Evolutionary conservation across 768 basidiomycete genomes (phyloP).

Genomic region (Boletus vinaceobasis): DNA sequence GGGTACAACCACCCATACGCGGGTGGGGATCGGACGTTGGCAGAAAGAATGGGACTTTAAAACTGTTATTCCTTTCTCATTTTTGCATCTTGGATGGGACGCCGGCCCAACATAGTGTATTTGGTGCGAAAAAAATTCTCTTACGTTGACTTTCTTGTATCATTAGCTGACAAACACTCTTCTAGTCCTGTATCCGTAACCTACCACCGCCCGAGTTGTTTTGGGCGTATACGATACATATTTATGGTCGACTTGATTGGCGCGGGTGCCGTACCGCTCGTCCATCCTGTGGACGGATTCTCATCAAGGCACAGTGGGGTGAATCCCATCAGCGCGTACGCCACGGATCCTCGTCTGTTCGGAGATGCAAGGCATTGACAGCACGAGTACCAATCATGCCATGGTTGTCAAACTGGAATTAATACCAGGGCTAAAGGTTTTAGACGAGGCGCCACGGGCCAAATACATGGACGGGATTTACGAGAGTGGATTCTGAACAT

Average conservation of each 20-base stretch:
- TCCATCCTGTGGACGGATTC: not conserved
- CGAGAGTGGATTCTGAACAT: not conserved
- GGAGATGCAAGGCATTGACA: not conserved
- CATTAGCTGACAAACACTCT: constrained; percentile 27
- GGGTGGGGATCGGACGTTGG: constrained; percentile 72
- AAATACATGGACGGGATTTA: not conserved
- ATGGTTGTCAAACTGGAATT: not conserved
- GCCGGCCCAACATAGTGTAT: constrained; percentile 33
- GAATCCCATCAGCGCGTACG: not conserved
- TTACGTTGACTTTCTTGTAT: constrained; percentile 19
- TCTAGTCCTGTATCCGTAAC: constrained; percentile 36
- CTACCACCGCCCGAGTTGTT: constrained; percentile 18
- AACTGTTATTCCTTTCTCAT: constrained; percentile 13
- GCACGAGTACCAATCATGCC: not conserved
- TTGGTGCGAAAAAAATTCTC: constrained; percentile 30
- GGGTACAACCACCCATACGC: constrained; percentile 35
- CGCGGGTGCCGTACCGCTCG: not conserved
- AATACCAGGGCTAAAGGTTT: not conserved
- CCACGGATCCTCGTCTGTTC: constrained; percentile 6
- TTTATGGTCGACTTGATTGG: constrained; percentile 21
- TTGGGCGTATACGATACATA: constrained; percentile 23
- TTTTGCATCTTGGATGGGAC: constrained; percentile 23
- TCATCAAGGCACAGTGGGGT: not conserved
- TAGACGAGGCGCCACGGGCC: not conserved
- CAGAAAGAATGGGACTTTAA: constrained; percentile 79